Conservation (phyloP, 2,329 filamentous ascomycete genomes). For the Penicillium sp. region DNA sequence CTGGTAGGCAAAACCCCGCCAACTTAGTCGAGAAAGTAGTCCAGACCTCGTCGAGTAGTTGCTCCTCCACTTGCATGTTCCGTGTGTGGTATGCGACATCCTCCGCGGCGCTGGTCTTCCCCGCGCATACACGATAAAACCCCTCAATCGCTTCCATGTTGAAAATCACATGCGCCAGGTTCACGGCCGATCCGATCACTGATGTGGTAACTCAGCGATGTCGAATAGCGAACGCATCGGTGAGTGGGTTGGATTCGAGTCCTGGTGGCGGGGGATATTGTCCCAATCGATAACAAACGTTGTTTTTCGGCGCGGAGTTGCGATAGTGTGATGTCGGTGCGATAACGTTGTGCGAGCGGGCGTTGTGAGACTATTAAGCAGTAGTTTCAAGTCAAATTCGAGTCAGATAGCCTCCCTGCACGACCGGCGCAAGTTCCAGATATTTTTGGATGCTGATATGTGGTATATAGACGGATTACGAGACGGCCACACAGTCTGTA, state of each 20-base stretch:
- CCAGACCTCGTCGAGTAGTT: slow-evolving; percentile 14
- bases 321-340: background rate
- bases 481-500: background rate
- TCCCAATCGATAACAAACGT: background rate
- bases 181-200: slow-evolving; percentile 7
- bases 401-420: slow-evolving; percentile 17
- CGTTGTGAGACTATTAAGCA: background rate
- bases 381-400: background rate
- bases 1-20: background rate
- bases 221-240: slow-evolving; percentile 19
- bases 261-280: slow-evolving; percentile 1
- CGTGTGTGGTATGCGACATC: background rate
- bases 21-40: background rate
- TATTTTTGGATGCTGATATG: slow-evolving; percentile 9
- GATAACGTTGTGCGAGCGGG: background rate
- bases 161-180: slow-evolving; percentile 12
- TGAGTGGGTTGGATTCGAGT: slow-evolving; percentile 4
- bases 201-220: slow-evolving; percentile 12
- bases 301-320: background rate
- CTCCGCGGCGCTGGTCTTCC: background rate
- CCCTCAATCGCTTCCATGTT: slow-evolving; percentile 17
- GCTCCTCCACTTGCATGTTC: slow-evolving; percentile 6
- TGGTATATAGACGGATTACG: background rate
- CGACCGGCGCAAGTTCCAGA: slow-evolving; percentile 21
- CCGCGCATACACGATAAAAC: slow-evolving; percentile 3